These are phyloP conservation scores for Leccinum longicurvipes DNA, from an alignment of 768 basidiomycete genomes.

Conservation along the genomic window DNA sequence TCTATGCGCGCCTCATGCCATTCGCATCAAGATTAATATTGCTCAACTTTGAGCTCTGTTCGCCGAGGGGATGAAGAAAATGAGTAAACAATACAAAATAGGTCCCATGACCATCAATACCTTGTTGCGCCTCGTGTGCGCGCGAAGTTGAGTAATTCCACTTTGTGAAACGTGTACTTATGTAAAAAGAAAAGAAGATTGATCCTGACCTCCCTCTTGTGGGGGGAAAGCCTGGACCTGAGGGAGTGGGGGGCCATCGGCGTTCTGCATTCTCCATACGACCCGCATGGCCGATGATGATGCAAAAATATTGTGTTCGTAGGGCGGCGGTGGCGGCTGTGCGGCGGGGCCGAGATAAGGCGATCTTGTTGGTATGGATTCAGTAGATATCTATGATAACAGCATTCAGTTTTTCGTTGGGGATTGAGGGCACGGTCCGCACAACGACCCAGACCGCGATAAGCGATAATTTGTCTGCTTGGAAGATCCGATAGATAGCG, in stretches of 20 bases:
- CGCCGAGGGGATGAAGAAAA: neutral
- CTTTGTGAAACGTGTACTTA: neutral
- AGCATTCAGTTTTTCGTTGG: neutral
- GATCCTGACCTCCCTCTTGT: neutral
- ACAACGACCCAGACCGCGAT: neutral
- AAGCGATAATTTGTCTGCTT: neutral
- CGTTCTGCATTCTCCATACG: conserved; percentile 7
- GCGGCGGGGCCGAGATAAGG: no score
- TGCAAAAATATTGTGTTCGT: neutral
- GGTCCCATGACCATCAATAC: neutral
- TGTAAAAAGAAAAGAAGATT: neutral
- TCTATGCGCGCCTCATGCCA: no score
- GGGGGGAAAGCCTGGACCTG: neutral
- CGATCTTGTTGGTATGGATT: no score
- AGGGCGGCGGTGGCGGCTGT: neutral
- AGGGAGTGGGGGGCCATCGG: neutral
- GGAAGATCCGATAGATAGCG: neutral
- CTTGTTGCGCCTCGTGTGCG: neutral
- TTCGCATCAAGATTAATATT: neutral
- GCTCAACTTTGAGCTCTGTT: neutral
- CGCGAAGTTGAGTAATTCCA: neutral
- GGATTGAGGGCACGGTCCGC: neutral
- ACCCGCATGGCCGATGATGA: conserved; percentile 5
- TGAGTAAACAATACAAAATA: neutral
- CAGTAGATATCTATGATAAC: no score